Base-by-base conservation (phyloP, 768 basidiomycete species). In the Leccinum variicolor region DNA sequence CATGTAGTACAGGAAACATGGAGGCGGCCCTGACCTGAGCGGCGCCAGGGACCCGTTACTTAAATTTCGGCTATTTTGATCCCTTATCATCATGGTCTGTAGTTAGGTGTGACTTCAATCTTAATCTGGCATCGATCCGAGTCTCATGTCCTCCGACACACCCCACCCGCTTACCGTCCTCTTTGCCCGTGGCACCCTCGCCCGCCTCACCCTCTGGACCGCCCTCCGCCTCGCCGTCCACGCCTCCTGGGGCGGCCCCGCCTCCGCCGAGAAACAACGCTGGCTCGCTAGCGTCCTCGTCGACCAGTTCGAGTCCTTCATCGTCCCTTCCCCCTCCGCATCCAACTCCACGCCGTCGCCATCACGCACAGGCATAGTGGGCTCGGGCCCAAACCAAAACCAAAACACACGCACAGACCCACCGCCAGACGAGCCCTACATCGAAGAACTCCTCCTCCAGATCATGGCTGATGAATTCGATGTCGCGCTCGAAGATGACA, bases 381-480 rank as follows among this genome's bases (percentile, higher is more conserved):
- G 34, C 34, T 36, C 34, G 15, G 17, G 34, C 6, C 33, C 33
- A 34, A 41, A 8, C 39, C 4, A n/a, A 10, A 17, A 5, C 36
- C 45, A 6, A 54, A 36, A 36, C 17, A 36, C 17, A 36, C 34
- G 34, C 15, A 36, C 8, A 36, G 36, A 36, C 7, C 36, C 36
- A 17, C 36, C 63, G 8, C 80, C 83, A 0, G 93, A 95, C 64
- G 81, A 81, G 25, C 78, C 84, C 64, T 92, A 95, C 64, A 75
- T 98, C 59, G 92, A 92, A 65, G 85, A 91, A 53, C 76, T 89
- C 61, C 77, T 98, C 14, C 77, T 90, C 13, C 92, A 96, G 66
- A 82, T 91, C 49, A 85, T 97, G 80, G 77, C 78, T 8, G 92
- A 97, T 64, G 95, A 97, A 67, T 98, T 92, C 65, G 92, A 94